Evolutionary conservation across 1,284 basidiomycete species (phyloP).

Genomic region (Boletus albobrunnescens): DNA sequence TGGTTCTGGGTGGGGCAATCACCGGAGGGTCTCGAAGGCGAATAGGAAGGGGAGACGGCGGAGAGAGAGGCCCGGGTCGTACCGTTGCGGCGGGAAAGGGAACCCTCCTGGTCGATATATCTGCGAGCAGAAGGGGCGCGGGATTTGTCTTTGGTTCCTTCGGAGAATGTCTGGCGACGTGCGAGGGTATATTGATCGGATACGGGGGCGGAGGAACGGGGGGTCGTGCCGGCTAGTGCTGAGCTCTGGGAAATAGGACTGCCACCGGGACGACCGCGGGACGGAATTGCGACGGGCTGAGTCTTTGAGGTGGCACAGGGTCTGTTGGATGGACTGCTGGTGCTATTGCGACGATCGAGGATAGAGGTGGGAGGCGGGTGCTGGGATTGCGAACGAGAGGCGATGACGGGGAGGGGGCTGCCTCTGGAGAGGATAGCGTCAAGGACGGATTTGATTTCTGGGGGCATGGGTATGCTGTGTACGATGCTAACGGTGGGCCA

Average conservation of each 20-base stretch:
- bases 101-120: slow-evolving; percentile 50
- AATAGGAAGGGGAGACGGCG: slow-evolving; percentile 36
- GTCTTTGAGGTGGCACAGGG: slow-evolving; percentile 34
- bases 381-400: slow-evolving; percentile 27
- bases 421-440: slow-evolving; percentile 46
- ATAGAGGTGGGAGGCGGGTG: slow-evolving; percentile 35
- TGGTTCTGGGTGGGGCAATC: slow-evolving; percentile 21
- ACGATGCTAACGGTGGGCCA: slow-evolving; percentile 74
- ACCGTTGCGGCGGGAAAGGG: slow-evolving; percentile 43
- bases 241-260: slow-evolving; percentile 32
- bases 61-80: slow-evolving; percentile 48
- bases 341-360: slow-evolving; percentile 49
- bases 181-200: slow-evolving; percentile 42
- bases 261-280: slow-evolving; percentile 32
- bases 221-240: slow-evolving; percentile 24
- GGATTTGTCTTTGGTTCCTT: slow-evolving; percentile 44
- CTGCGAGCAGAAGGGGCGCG: slow-evolving; percentile 61
- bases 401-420: slow-evolving; percentile 25
- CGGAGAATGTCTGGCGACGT: slow-evolving; percentile 46
- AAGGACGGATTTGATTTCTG: slow-evolving; percentile 62
- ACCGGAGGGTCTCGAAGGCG: slow-evolving; percentile 21
- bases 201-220: slow-evolving; percentile 30
- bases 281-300: slow-evolving; percentile 29
- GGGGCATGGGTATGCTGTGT: slow-evolving; percentile 64
- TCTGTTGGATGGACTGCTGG: slow-evolving; percentile 38